Conservation (phyloP, 176 grass and related monocot species). For the Triticum turgidum region DNA sequence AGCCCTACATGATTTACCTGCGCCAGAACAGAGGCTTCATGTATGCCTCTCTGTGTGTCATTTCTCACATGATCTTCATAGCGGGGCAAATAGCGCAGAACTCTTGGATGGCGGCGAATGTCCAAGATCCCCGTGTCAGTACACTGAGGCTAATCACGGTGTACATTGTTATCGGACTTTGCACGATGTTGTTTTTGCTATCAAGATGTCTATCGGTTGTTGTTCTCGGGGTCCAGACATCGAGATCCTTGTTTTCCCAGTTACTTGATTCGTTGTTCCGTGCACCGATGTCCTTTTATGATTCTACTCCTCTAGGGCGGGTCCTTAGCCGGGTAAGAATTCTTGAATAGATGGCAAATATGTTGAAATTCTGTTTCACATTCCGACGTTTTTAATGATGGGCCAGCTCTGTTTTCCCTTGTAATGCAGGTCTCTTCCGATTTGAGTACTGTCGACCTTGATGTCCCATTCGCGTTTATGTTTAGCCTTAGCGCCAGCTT, state of each 20-base stretch:
- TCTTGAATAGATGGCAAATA: neutral
- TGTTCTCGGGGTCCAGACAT: conserved; percentile 67
- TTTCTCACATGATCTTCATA: conserved; percentile 64
- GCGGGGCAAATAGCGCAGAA: conserved; percentile 85
- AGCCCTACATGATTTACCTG: conserved; percentile 75
- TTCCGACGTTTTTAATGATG: neutral
- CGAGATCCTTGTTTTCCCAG: conserved; percentile 86
- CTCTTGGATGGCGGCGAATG: conserved; percentile 89
- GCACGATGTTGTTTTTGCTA: conserved; percentile 56
- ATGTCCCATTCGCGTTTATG: conserved; percentile 74
- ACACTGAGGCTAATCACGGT: conserved; percentile 68
- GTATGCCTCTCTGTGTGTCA: conserved; percentile 41
- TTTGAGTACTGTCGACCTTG: conserved; percentile 84
- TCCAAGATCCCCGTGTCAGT: conserved; percentile 61
- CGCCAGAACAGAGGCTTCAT: conserved; percentile 74
- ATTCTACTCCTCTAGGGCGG: conserved; percentile 89
- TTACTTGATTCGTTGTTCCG: conserved; percentile 69
- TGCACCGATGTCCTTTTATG: conserved; percentile 90
- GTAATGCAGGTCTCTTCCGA: conserved; percentile 76
- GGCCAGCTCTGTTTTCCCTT: neutral
- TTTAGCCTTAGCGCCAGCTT: conserved; percentile 54
- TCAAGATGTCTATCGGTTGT: conserved; percentile 53
- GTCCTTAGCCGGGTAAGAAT: conserved; percentile 75
- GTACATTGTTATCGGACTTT: conserved; percentile 67
- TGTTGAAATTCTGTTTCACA: neutral